These are phyloP conservation scores for Vicia villosa DNA, from an alignment of 306 rosid species.

Conservation along the genomic window DNA sequence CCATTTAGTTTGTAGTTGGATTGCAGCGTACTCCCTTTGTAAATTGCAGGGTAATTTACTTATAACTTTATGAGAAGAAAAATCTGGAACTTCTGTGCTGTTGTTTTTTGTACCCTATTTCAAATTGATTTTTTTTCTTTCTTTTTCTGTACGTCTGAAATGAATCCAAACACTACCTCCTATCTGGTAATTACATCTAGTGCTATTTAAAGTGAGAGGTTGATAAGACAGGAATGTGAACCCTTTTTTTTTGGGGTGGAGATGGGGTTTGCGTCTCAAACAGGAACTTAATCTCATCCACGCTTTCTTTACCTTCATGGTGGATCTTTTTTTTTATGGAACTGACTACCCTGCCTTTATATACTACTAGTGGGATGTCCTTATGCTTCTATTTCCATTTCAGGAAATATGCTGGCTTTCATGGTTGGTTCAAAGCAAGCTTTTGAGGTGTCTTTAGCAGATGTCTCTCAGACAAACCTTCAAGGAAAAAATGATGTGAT, in stretches of 20 bases:
- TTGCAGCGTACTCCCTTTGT: constrained; percentile 19
- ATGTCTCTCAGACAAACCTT: constrained; percentile 92
- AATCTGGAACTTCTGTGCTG: not conserved
- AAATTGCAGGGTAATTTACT: not conserved
- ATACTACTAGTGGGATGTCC: constrained; percentile 16
- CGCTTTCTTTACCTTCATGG: not conserved
- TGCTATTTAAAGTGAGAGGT: not conserved
- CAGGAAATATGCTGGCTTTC: constrained; percentile 91
- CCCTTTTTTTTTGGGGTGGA: not conserved
- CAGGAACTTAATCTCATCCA: constrained; percentile 23
- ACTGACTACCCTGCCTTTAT: constrained; percentile 11
- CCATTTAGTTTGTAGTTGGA: constrained; percentile 21
- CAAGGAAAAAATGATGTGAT: constrained; percentile 95
- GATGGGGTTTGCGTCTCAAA: constrained; percentile 8
- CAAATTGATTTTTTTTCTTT: not conserved
- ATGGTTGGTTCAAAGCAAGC: constrained; percentile 94
- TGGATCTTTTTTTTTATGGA: constrained; percentile 7
- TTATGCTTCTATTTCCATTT: constrained; percentile 38
- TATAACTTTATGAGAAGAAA: not conserved
- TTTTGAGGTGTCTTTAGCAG: constrained; percentile 96
- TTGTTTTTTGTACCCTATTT: not conserved
- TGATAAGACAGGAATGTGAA: not conserved
- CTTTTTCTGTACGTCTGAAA: not conserved
- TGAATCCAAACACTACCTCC: constrained; percentile 15
- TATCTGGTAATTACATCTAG: not conserved